phyloP scores from a whole-genome alignment of 75 land plant genomes.

The Pinus tabuliformis region DNA sequence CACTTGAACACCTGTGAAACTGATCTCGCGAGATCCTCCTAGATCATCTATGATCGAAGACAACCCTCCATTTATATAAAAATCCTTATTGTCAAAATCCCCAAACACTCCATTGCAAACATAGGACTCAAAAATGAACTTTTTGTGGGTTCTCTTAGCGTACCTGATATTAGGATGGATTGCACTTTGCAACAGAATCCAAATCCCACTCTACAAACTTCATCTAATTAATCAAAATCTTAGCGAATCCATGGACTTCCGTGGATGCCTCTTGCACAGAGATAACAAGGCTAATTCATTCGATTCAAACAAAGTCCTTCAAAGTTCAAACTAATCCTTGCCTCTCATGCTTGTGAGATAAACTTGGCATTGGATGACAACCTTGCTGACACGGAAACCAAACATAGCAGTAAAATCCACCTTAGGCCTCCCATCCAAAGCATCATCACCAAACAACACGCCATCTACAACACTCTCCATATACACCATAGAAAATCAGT shows the following conservation, averaged over 20 bases:
- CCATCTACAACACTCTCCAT: slow-evolving; percentile 83
- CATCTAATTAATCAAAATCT: slow-evolving; percentile 24
- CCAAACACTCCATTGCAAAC: slow-evolving; percentile 72
- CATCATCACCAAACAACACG: slow-evolving; percentile 35
- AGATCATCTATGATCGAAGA: neutral
- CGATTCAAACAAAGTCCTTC: slow-evolving; percentile 9
- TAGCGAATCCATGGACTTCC: slow-evolving; percentile 72
- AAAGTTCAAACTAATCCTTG: slow-evolving; percentile 16
- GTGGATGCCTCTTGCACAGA: slow-evolving; percentile 53
- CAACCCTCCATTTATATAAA: slow-evolving; percentile 22
- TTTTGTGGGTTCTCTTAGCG: slow-evolving; percentile 73
- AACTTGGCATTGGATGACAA: slow-evolving; percentile 67
- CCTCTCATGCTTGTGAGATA: slow-evolving; percentile 63
- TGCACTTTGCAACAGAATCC: slow-evolving; percentile 75
- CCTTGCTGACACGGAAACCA: slow-evolving; percentile 73
- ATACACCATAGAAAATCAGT: slow-evolving; percentile 72
- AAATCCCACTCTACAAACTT: slow-evolving; percentile 89
- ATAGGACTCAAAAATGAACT: slow-evolving; percentile 82
- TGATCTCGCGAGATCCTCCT: too few species aligned
- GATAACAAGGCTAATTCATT: slow-evolving; percentile 36
- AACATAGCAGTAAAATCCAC: slow-evolving; percentile 91
- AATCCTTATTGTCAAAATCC: slow-evolving; percentile 76
- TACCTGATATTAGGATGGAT: slow-evolving; percentile 56
- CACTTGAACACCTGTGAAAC: too few species aligned
- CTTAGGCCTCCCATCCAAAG: slow-evolving; percentile 34